phyloP scores from a whole-genome alignment of 768 basidiomycete genomes.

The Hypholoma fasciculare region DNA sequence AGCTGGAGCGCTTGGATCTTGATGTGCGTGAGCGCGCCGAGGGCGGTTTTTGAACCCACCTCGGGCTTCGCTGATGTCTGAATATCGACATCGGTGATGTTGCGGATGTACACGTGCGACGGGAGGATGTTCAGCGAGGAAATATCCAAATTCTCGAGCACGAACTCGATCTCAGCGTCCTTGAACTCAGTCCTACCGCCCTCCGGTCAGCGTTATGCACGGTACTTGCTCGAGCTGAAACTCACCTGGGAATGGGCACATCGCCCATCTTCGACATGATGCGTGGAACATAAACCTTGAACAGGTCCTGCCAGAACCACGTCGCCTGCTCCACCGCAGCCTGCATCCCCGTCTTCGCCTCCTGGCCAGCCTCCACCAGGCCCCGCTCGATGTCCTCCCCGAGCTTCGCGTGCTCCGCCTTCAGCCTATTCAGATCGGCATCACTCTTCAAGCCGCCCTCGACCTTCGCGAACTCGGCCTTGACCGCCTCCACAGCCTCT shows the following conservation, averaged over 20 bases:
- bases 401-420: constrained; percentile 48
- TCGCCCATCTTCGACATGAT: constrained; percentile 51
- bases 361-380: constrained; percentile 30
- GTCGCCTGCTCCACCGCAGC: constrained; percentile 59
- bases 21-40: constrained; percentile 68
- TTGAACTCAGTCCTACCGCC: constrained; percentile 66
- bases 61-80: constrained; percentile 37
- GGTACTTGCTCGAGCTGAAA: not conserved
- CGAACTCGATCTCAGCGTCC: constrained; percentile 67
- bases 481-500: constrained; percentile 43
- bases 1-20: constrained; percentile 67
- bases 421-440: constrained; percentile 45
- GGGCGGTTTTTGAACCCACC: constrained; percentile 40
- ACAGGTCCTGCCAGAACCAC: constrained; percentile 82
- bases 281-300: constrained; percentile 76
- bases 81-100: constrained; percentile 60
- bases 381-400: constrained; percentile 48
- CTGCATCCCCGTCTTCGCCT: constrained; percentile 39
- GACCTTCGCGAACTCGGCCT: constrained; percentile 44
- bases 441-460: constrained; percentile 48
- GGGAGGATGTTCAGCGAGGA: constrained; percentile 68
- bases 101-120: constrained; percentile 70
- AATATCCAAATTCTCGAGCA: constrained; percentile 73
- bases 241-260: constrained; percentile 69
- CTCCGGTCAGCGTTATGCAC: not conserved